Percentiles rank a stretch among this genome's conserved stretches.
Conservation (phyloP, 176 grass and related monocot genomes). For the Oryza brachyantha region DNA sequence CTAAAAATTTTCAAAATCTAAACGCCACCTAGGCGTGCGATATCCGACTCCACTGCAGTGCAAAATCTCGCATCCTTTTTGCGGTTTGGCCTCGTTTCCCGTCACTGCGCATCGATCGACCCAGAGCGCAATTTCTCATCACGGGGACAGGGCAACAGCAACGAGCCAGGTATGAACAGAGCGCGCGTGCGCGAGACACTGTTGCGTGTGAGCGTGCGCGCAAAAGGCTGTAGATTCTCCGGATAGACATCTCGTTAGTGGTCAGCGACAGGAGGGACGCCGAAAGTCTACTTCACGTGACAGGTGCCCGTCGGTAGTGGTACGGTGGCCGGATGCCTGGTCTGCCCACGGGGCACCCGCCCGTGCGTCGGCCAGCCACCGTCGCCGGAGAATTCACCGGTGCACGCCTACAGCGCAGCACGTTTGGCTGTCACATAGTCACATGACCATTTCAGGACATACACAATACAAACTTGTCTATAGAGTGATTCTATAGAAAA, state of each 20-base stretch:
- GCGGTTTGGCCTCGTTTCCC: too few species aligned
- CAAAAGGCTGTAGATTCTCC: not conserved
- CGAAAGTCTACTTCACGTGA: slow-evolving; percentile 14
- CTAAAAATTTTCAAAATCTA: too few species aligned
- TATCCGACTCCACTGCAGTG: too few species aligned
- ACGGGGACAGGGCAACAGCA: not conserved
- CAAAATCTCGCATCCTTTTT: too few species aligned
- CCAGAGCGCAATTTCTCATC: not conserved
- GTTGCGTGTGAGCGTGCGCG: not conserved
- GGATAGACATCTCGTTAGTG: not conserved
- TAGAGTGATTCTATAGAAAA: too few species aligned
- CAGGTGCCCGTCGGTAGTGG: not conserved
- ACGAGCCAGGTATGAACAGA: not conserved
- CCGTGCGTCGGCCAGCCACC: not conserved
- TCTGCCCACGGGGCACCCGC: not conserved
- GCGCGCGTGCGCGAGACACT: not conserved
- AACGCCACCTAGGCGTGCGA: too few species aligned
- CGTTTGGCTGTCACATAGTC: not conserved
- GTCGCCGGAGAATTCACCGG: not conserved
- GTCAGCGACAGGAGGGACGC: slow-evolving; percentile 29
- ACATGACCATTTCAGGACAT: not conserved
- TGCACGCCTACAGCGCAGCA: not conserved
- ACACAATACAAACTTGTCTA: too few species aligned
- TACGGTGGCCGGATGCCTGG: not conserved
- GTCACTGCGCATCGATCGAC: not conserved